These are phyloP conservation scores for Carex sylvatica DNA, from an alignment of 202 grass and related monocot genomes.

Conservation along the genomic window DNA sequence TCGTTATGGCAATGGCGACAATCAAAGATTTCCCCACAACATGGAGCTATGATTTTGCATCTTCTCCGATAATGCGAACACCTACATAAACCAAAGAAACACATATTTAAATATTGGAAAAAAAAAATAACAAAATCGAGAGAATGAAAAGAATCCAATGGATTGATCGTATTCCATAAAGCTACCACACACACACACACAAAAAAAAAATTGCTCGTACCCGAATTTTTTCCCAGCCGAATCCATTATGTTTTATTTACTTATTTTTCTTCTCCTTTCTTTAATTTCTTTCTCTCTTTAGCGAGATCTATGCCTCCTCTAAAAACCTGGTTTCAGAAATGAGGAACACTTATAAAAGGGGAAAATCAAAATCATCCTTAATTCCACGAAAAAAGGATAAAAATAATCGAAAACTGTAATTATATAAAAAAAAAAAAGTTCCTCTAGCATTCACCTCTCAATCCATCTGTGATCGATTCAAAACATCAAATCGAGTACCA, in stretches of 20 bases:
- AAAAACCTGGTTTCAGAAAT: background rate
- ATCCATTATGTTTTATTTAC: slow-evolving; percentile 2
- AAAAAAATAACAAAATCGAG: background rate
- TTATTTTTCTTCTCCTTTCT: background rate
- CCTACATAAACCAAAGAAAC: slow-evolving; percentile 30
- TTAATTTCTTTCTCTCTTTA: background rate
- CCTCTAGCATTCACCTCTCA: slow-evolving; percentile 9
- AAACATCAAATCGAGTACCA: background rate
- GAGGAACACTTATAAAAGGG: background rate
- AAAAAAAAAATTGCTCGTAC: background rate
- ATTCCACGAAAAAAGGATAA: background rate
- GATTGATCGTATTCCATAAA: background rate
- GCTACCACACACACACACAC: background rate
- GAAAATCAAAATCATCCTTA: background rate
- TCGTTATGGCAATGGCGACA: slow-evolving; percentile 95
- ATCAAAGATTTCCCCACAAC: slow-evolving; percentile 74
- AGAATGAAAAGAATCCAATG: background rate
- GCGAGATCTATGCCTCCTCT: background rate
- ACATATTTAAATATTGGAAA: background rate
- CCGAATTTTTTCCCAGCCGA: background rate
- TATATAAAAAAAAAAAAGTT: background rate
- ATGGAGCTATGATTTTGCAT: slow-evolving; percentile 71
- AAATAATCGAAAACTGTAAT: background rate
- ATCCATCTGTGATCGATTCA: background rate
- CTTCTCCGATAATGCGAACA: slow-evolving; percentile 67